phyloP scores from a whole-genome alignment of 2,329 filamentous ascomycete genomes.

The Dryadomyces quercivorus region DNA sequence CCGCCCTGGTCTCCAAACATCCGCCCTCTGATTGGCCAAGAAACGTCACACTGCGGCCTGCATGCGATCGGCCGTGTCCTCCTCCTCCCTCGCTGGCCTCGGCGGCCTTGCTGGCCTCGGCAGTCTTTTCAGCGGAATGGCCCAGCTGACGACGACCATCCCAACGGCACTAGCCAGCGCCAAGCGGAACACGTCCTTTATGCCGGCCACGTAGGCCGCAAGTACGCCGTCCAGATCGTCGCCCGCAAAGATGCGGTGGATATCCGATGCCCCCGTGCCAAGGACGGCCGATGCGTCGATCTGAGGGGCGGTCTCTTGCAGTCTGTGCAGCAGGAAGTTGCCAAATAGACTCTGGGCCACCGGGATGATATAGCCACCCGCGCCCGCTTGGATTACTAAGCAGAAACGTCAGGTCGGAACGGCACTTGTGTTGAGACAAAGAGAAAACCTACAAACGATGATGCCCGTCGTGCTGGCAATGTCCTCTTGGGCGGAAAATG shows the following conservation, averaged over 20 bases:
- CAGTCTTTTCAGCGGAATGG: background rate
- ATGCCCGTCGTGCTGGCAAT: slow-evolving; percentile 33
- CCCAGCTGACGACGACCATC: background rate
- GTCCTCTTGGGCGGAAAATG: slow-evolving; percentile 27
- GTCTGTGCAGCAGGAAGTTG: slow-evolving; percentile 38
- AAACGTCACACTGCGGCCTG: no score
- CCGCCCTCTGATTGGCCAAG: background rate
- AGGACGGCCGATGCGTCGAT: background rate
- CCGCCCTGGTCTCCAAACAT: background rate
- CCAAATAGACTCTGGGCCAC: slow-evolving; percentile 56
- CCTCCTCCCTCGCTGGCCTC: background rate
- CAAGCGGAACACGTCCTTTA: background rate
- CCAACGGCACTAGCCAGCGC: background rate
- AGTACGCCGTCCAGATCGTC: background rate
- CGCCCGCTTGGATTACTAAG: slow-evolving; percentile 37
- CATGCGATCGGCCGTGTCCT: no score
- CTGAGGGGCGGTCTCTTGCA: background rate
- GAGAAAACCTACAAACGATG: slow-evolving; percentile 20
- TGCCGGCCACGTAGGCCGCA: background rate
- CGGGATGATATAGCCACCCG: slow-evolving; percentile 32
- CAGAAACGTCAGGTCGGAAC: background rate
- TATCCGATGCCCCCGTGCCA: background rate
- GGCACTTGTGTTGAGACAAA: no score
- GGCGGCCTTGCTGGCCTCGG: background rate
- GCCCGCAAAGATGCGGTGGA: background rate